Base-by-base conservation (phyloP, 2,329 filamentous ascomycete genomes). In the Pestalotiopsis sp. region DNA sequence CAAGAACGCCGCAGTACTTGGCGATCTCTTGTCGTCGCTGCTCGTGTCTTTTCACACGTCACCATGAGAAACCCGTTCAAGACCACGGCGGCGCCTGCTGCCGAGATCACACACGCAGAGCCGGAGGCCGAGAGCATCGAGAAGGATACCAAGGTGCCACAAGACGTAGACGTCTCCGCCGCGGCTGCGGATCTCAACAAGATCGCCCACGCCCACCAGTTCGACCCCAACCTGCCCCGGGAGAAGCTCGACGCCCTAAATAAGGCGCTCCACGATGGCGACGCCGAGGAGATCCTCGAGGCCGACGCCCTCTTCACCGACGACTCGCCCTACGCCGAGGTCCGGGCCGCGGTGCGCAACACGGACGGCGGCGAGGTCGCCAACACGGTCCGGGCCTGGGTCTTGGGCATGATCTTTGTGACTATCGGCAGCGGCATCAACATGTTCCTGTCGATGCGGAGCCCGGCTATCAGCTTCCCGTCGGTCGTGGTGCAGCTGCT, bases 361-460 rank as follows among this genome's bases (percentile, higher is more conserved):
- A 79, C 75, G 2, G 83, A 86, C 71, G 79, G 79, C n/a, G 81
- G 78, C 41, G 81, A 81, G 66, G 75, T 78, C n/a, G 78, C 80
- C 23, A 81, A 81, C 65, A 84, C 82, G 2, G 72, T 85, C 11
- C 78, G 82, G 31, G 82, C 82, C 66, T 85, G 83, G 83, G 69
- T 83, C 9, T 70, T 85, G 6, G 82, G 82, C 36, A 78, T 83
- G 71, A 71, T 83, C 17, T 84, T 84, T 68, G 81, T 83, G 14
- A 81, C 82, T 0, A 66, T 83, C 20, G 81, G 79, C 2, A 80
- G 79, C 25, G 83, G 80, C 1, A 68, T 79, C 41, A 81, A 80
- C 71, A 79, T 79, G 78, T 76, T 81, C 49, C 64, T 81, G 58
- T 77, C 75, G 17, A 77, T 81, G 77, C 70, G 79, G 55, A 77